A percentile compares a stretch with the other conserved stretches of the same genome.
phyloP scores from a whole-genome alignment of 73 alveolate genomes.

The Paramecium pentaurelia region DNA sequence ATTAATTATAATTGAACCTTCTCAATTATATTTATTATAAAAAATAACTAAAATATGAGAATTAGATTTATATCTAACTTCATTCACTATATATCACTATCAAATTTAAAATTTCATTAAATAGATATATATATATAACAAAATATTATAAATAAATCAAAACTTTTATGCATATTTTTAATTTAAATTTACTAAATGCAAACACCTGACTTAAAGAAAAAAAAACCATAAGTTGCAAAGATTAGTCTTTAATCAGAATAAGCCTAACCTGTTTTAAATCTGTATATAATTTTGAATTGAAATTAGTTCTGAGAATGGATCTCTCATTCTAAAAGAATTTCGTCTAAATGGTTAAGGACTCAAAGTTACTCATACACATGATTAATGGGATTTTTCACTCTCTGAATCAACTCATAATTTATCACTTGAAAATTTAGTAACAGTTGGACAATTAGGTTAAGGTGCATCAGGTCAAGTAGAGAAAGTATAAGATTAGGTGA shows the following conservation, averaged over 20 bases:
- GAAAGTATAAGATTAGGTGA: not conserved
- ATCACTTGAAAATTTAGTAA: not conserved
- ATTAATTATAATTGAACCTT: no score
- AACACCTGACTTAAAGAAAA: conserved; percentile 4
- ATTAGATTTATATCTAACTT: no score
- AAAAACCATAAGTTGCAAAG: not conserved
- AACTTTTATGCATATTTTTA: not conserved
- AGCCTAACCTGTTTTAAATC: conserved; percentile 6
- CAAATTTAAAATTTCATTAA: not conserved
- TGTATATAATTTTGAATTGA: not conserved
- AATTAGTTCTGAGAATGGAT: conserved; percentile 39
- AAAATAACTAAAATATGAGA: no score
- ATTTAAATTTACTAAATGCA: not conserved
- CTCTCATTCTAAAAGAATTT: conserved; percentile 15
- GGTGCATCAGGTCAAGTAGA: conserved; percentile 50
- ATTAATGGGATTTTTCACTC: conserved; percentile 11
- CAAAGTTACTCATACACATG: conserved; percentile 2
- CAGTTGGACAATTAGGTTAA: conserved; percentile 11
- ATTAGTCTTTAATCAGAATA: not conserved
- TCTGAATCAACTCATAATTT: not conserved
- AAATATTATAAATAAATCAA: not conserved
- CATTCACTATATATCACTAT: not conserved
- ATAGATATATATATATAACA: not conserved
- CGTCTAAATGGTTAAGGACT: conserved; percentile 23
- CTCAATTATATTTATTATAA: no score